Evolutionary conservation across 768 basidiomycete species (phyloP).

Genomic region (Russula sp.): DNA sequence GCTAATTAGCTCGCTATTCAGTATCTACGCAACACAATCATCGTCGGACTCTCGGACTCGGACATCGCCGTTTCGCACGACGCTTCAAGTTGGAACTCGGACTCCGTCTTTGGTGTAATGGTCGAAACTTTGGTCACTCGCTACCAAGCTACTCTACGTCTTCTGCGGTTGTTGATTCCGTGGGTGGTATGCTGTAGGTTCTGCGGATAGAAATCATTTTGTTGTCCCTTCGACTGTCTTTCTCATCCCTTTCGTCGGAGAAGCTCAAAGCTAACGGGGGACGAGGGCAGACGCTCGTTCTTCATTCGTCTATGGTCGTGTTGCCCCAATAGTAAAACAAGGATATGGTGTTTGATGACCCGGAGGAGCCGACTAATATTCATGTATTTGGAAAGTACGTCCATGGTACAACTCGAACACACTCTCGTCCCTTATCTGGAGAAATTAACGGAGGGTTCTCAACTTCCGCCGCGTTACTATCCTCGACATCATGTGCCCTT

Average conservation of each 20-base stretch:
- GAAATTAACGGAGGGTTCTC: constrained; percentile 52
- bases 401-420: constrained; percentile 36
- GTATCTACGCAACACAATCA: background rate
- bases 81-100: no score
- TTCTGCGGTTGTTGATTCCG: background rate
- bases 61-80: background rate
- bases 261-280: background rate
- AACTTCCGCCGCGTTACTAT: constrained; percentile 75
- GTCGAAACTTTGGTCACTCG: background rate
- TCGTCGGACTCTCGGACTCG: no score
- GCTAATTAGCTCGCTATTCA: background rate
- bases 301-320: no score
- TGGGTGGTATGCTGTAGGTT: background rate
- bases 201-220: background rate
- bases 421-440: constrained; percentile 47
- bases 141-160: background rate
- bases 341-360: constrained; percentile 24
- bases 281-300: background rate
- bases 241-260: background rate
- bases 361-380: constrained; percentile 36
- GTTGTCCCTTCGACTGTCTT: background rate
- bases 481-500: constrained; percentile 6
- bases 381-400: constrained; percentile 57
- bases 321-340: background rate
- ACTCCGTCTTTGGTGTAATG: background rate